These are phyloP conservation scores for Chaetomium fimeti DNA, from an alignment of 495 filamentous ascomycete species.

Conservation along the genomic window DNA sequence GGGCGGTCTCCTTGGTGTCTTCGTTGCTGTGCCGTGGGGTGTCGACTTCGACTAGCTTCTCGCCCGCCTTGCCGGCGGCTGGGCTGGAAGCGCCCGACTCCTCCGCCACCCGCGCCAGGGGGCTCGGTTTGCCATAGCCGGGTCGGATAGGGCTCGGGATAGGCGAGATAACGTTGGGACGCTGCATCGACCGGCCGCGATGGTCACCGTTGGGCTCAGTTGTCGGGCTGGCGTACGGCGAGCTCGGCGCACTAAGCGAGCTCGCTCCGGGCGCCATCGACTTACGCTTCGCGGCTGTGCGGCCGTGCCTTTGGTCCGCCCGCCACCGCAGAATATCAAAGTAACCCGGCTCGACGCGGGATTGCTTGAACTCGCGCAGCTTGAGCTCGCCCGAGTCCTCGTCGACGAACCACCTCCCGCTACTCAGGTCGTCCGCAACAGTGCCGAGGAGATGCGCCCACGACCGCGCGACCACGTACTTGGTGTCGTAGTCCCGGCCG, in stretches of 20 bases:
- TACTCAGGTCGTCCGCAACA: constrained; percentile 84
- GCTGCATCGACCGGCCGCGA: constrained; percentile 55
- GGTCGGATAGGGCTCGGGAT: constrained; percentile 53
- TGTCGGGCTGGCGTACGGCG: constrained; percentile 55
- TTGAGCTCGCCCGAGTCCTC: constrained; percentile 91
- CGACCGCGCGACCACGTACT: constrained; percentile 90
- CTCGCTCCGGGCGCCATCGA: constrained; percentile 39
- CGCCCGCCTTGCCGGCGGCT: constrained; percentile 8
- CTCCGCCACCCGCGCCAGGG: constrained; percentile 54
- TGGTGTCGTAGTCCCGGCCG: constrained; percentile 96
- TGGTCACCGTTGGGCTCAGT: constrained; percentile 45
- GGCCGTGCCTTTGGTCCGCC: constrained; percentile 89
- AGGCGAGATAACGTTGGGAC: constrained; percentile 53
- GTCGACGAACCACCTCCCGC: constrained; percentile 82
- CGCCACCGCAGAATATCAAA: constrained; percentile 93
- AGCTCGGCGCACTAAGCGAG: constrained; percentile 46
- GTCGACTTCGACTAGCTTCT: constrained; percentile 49
- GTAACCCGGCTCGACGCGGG: constrained; percentile 88
- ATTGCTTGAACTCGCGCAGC: constrained; percentile 82
- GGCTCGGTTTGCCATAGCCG: constrained; percentile 52
- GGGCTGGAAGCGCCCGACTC: constrained; percentile 36
- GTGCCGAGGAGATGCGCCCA: constrained; percentile 86
- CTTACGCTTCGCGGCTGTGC: constrained; percentile 50
- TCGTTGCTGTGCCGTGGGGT: constrained; percentile 53
- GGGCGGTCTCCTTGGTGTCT: constrained; percentile 39